phyloP scores from a whole-genome alignment of 192 early-diverging fungal species.

The Funneliformis geosporum region DNA sequence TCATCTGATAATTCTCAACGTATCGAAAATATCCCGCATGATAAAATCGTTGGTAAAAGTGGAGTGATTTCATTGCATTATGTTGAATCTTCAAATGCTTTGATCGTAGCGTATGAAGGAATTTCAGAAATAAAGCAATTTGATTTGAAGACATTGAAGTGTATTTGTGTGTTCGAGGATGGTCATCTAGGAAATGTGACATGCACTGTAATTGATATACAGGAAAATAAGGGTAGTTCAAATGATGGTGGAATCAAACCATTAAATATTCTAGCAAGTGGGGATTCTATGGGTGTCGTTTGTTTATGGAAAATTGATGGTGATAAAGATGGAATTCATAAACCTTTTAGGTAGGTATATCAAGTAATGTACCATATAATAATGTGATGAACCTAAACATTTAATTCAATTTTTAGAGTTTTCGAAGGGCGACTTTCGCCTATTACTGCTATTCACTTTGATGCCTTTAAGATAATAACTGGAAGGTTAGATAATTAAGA shows the following conservation, averaged over 20 bases:
- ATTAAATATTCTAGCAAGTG: conserved; percentile 43
- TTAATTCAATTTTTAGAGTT: not conserved
- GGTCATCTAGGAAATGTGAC: conserved; percentile 30
- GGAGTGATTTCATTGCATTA: conserved; percentile 29
- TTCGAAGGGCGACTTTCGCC: conserved; percentile 32
- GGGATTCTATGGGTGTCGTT: conserved; percentile 47
- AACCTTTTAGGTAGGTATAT: not conserved
- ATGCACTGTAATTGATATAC: conserved; percentile 35
- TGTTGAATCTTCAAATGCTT: not conserved
- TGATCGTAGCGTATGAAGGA: conserved; percentile 35
- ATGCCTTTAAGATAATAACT: conserved; percentile 42
- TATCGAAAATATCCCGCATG: not conserved
- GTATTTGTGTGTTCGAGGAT: conserved; percentile 31
- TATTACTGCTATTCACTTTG: conserved; percentile 38
- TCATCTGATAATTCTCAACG: not conserved
- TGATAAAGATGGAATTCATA: conserved; percentile 19
- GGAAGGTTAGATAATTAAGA: conserved; percentile 30
- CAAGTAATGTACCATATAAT: not conserved
- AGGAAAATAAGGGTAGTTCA: not conserved
- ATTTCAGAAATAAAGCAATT: conserved; percentile 29
- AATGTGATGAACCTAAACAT: not conserved
- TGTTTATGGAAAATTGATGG: conserved; percentile 48
- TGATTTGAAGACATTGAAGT: conserved; percentile 21
- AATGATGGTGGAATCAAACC: not conserved
- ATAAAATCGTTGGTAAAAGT: not conserved